These are phyloP conservation scores for Saturnispora sekii DNA, from an alignment of 805 yeast species.

Conservation along the genomic window DNA sequence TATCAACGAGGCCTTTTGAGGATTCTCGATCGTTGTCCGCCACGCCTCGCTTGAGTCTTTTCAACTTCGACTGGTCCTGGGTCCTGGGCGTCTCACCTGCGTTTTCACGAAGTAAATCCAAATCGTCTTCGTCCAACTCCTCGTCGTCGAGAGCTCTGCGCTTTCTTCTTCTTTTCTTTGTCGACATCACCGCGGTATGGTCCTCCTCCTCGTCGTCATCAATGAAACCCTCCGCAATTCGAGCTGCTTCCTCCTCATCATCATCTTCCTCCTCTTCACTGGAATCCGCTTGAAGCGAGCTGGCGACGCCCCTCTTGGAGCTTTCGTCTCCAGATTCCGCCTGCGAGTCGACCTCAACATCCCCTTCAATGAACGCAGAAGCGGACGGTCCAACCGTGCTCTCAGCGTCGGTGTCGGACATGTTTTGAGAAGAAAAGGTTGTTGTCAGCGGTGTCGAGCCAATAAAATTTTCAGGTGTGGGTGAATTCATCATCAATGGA, in stretches of 20 bases:
- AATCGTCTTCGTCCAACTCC: conserved; percentile 87
- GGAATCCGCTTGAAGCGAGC: conserved; percentile 36
- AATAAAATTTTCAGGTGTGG: background rate
- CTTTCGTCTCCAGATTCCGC: conserved; percentile 1
- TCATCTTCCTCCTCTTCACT: conserved; percentile 89
- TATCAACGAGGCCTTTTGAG: conserved; percentile 44
- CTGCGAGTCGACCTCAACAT: conserved; percentile 1
- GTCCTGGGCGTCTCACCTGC: conserved; percentile 57
- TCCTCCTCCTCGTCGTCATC: conserved; percentile 82
- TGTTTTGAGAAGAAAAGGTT: background rate
- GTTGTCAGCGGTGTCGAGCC: background rate
- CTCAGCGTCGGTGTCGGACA: conserved; percentile 6
- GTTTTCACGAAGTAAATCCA: conserved; percentile 84
- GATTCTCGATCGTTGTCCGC: conserved; percentile 23
- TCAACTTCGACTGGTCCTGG: conserved; percentile 43
- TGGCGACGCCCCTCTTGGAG: no score
- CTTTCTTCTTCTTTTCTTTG: conserved; percentile 31
- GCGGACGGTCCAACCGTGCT: background rate
- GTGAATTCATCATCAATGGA: background rate
- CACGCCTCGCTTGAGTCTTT: conserved; percentile 74
- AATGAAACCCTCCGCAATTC: conserved; percentile 84
- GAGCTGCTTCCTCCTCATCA: conserved; percentile 85
- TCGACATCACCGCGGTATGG: conserved; percentile 27
- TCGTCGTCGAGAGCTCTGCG: conserved; percentile 40
- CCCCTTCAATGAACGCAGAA: background rate